These are phyloP conservation scores for Zizania palustris DNA, from an alignment of 202 grass and related monocot genomes.

Conservation along the genomic window DNA sequence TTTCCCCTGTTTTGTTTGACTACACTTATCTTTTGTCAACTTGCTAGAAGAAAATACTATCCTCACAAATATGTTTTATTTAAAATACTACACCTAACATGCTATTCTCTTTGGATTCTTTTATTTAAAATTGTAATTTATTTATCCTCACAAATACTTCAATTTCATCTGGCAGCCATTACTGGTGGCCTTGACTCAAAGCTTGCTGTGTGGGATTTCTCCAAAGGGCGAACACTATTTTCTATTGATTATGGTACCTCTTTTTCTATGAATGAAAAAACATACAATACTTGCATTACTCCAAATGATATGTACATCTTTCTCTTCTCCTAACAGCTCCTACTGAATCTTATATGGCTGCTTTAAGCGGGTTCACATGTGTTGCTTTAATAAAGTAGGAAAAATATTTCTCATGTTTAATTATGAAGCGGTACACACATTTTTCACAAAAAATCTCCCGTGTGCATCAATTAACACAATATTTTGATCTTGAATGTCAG, in stretches of 20 bases:
- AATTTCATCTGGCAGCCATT: conserved; percentile 62
- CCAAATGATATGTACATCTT: conserved; percentile 7
- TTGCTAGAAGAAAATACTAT: conserved; percentile 35
- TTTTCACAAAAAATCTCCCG: conserved; percentile 1
- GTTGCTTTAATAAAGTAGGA: not conserved
- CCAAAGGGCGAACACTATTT: conserved; percentile 73
- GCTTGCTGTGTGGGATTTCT: conserved; percentile 91
- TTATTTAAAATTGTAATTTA: conserved; percentile 9
- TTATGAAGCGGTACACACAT: not conserved
- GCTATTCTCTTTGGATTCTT: not conserved
- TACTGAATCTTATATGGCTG: conserved; percentile 12
- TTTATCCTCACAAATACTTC: conserved; percentile 21
- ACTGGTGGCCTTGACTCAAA: conserved; percentile 87
- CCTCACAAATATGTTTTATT: no score
- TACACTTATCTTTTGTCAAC: not conserved
- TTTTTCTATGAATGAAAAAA: conserved; percentile 31
- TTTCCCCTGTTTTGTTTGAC: conserved; percentile 32
- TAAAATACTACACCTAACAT: no score
- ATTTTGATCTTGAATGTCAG: conserved; percentile 47
- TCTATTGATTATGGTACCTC: conserved; percentile 86
- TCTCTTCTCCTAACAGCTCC: conserved; percentile 24
- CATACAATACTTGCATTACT: conserved; percentile 9
- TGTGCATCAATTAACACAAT: conserved; percentile 1
- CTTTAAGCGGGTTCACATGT: conserved; percentile 16
- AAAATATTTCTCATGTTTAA: conserved; percentile 12